These are phyloP conservation scores for Asterionellopsis glacialis DNA, from an alignment of 108 stramenopile genomes.

Conservation along the genomic window DNA sequence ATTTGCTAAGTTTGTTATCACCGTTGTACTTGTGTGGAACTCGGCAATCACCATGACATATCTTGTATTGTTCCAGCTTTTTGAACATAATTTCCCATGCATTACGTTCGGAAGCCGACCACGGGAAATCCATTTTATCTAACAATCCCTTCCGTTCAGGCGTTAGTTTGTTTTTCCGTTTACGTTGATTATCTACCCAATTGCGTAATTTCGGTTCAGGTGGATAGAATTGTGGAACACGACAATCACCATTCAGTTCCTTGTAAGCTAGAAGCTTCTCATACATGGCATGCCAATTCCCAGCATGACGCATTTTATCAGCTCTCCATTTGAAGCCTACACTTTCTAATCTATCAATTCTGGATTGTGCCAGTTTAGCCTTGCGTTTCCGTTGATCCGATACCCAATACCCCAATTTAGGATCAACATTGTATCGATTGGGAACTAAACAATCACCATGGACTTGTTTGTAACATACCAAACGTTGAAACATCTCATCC, in stretches of 20 bases:
- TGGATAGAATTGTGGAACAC: background rate
- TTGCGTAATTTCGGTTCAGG: background rate
- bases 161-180: background rate
- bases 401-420: constrained; percentile 35
- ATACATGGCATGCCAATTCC: constrained; percentile 2
- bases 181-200: background rate
- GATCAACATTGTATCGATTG: constrained; percentile 33
- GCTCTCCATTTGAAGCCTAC: background rate
- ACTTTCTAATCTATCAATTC: background rate
- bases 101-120: background rate
- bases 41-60: background rate
- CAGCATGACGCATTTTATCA: background rate
- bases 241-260: background rate
- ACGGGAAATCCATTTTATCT: background rate
- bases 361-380: background rate
- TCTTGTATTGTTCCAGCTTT: background rate
- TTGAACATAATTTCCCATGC: background rate
- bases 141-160: background rate
- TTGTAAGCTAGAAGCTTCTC: background rate
- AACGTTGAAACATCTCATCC: constrained; percentile 44
- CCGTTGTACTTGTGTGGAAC: background rate
- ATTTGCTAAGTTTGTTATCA: background rate
- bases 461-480: constrained; percentile 28
- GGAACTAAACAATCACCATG: constrained; percentile 48
- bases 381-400: constrained; percentile 1